Conservation (phyloP, 2,329 filamentous ascomycete species). For the Fusarium ambrosium region DNA sequence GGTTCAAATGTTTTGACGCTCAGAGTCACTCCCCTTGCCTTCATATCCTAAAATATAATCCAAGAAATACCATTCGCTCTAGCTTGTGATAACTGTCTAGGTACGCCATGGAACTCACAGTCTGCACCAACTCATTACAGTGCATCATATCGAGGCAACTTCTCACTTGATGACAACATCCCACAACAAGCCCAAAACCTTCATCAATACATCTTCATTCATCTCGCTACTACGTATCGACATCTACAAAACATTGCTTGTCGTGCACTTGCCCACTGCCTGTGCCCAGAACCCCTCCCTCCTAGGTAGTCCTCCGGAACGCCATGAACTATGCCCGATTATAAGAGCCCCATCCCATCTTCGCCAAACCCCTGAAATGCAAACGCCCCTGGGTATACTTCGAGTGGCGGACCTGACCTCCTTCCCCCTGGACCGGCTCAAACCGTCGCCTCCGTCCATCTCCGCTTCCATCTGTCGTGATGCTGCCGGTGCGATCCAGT, state of each 20-base stretch:
- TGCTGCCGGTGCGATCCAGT: slow-evolving; percentile 16
- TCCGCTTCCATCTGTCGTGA: slow-evolving; percentile 1
- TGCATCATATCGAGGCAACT: background rate
- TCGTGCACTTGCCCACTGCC: slow-evolving; percentile 49
- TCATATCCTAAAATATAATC: background rate
- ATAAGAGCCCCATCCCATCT: slow-evolving; percentile 33
- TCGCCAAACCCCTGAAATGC: slow-evolving; percentile 40
- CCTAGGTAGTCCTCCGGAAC: slow-evolving; percentile 35
- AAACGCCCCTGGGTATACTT: slow-evolving; percentile 47
- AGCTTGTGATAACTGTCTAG: background rate
- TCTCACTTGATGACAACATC: background rate
- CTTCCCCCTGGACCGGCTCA: slow-evolving; percentile 10
- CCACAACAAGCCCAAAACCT: background rate
- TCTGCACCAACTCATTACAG: background rate
- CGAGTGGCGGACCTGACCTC: slow-evolving; percentile 19
- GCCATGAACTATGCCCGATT: slow-evolving; percentile 44
- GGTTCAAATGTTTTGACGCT: background rate
- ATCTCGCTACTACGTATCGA: slow-evolving; percentile 20
- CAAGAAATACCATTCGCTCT: background rate
- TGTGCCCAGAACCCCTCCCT: slow-evolving; percentile 36
- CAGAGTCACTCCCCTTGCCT: background rate
- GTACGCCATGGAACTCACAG: background rate
- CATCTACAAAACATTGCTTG: slow-evolving; percentile 18
- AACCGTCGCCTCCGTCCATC: slow-evolving; percentile 8
- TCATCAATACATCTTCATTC: slow-evolving; percentile 33